A percentile compares a stretch with the other conserved stretches of the same genome.
Evolutionary conservation across 768 basidiomycete species (phyloP).

Genomic region (Gymnopilus junonius): DNA sequence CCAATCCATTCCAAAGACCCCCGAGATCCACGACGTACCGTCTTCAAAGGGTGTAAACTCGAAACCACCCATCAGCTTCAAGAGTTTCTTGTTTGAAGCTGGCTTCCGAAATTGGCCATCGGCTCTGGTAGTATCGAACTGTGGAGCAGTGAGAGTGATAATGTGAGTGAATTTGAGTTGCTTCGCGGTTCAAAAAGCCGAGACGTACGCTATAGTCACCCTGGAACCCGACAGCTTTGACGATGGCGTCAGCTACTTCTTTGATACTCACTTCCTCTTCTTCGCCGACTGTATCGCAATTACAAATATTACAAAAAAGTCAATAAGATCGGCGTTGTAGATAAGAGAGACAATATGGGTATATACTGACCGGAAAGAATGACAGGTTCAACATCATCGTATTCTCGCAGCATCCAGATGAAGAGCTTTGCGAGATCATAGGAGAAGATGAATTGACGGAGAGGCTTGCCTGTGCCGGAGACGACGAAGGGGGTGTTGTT

Average conservation of each 20-base stretch:
- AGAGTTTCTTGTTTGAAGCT: constrained; percentile 88
- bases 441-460: constrained; percentile 99
- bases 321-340: neutral
- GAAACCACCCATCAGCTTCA: constrained; percentile 78
- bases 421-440: constrained; percentile 93
- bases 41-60: constrained; percentile 90
- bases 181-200: neutral
- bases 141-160: constrained; percentile 1
- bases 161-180: neutral
- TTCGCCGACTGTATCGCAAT: constrained; percentile 71
- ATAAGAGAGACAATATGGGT: neutral
- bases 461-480: constrained; percentile 88
- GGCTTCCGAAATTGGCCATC: constrained; percentile 98
- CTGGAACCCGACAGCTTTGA: constrained; percentile 77
- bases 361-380: constrained; percentile 83
- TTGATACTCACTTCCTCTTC: constrained; percentile 95
- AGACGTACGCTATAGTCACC: constrained; percentile 68
- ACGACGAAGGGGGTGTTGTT: constrained; percentile 86
- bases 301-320: neutral
- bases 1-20: no score
- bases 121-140: constrained; percentile 86
- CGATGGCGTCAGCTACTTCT: constrained; percentile 88
- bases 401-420: constrained; percentile 91
- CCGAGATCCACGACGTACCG: no score
- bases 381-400: constrained; percentile 90